phyloP scores from a whole-genome alignment of 2,329 filamentous ascomycete genomes.

The Camptophora hylomeconis region DNA sequence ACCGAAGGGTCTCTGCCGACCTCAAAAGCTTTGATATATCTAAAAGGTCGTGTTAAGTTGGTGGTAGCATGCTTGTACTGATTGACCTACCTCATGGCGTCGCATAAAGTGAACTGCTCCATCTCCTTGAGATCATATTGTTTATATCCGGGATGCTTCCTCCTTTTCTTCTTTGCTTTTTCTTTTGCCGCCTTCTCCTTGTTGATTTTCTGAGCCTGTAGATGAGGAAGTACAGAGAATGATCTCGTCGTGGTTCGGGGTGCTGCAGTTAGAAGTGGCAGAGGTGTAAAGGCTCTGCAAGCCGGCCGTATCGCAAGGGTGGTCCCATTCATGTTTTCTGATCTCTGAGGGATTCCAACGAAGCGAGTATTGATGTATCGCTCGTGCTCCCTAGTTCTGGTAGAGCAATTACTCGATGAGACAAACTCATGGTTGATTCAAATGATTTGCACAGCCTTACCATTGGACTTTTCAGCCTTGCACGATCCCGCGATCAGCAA shows the following conservation, averaged over 20 bases:
- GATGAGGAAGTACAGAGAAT: conserved; percentile 17
- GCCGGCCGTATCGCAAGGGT: conserved; percentile 3
- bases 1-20: conserved; percentile 63
- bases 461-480: no score
- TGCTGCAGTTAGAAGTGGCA: no score
- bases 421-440: no score
- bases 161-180: conserved; percentile 49
- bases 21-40: conserved; percentile 84
- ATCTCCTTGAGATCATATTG: conserved; percentile 49
- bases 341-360: no score
- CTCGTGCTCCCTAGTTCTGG: no score
- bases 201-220: conserved; percentile 23
- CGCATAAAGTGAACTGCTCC: conserved; percentile 68
- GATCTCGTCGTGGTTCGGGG: conserved; percentile 3
- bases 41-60: conserved; percentile 24
- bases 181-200: conserved; percentile 38
- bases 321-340: conserved; percentile 3
- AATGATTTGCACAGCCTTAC: no score
- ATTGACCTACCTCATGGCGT: conserved; percentile 63
- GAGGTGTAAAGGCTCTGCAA: conserved; percentile 1
- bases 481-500: no score
- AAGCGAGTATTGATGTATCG: no score
- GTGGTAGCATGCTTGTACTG: not conserved
- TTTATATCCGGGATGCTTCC: conserved; percentile 53
- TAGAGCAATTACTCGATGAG: no score